Percentiles rank a stretch among this genome's conserved stretches.
Conservation (phyloP, 2,329 filamentous ascomycete species). For the Diaporthe caulivora region DNA sequence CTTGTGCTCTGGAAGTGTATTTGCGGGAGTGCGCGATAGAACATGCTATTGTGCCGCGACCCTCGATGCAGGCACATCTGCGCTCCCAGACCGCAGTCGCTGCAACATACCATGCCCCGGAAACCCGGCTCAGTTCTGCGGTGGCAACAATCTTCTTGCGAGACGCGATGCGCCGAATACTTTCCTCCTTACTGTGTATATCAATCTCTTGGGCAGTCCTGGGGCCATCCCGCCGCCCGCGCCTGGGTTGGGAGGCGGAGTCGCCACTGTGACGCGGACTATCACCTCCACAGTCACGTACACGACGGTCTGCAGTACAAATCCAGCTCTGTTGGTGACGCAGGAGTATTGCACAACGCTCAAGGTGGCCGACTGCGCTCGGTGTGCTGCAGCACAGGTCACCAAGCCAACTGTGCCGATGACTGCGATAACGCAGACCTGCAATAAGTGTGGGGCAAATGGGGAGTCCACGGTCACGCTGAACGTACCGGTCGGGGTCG, state of each 20-base stretch:
- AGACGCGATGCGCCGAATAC: constrained; percentile 46
- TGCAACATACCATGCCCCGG: constrained; percentile 59
- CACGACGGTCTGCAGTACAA: constrained; percentile 50
- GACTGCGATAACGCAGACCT: constrained; percentile 47
- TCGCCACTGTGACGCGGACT: constrained; percentile 18
- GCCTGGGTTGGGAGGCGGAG: constrained; percentile 44
- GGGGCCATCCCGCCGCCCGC: constrained; percentile 50
- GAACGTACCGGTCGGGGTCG: constrained; percentile 47
- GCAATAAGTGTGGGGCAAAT: constrained; percentile 48
- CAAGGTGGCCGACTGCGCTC: constrained; percentile 43
- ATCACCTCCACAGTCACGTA: constrained; percentile 49
- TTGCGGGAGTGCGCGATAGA: constrained; percentile 36
- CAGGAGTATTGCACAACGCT: constrained; percentile 51
- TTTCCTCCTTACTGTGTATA: constrained; percentile 59
- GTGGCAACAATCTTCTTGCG: constrained; percentile 47
- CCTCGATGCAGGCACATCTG: constrained; percentile 55
- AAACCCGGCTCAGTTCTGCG: constrained; percentile 55
- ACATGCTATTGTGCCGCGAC: constrained; percentile 59
- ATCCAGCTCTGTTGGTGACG: constrained; percentile 49
- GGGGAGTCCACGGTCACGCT: constrained; percentile 51
- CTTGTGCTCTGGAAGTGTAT: constrained; percentile 25
- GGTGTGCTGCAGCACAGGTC: constrained; percentile 34
- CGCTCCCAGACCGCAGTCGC: constrained; percentile 46
- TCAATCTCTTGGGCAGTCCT: constrained; percentile 46
- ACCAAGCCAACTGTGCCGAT: constrained; percentile 43